phyloP scores from a whole-genome alignment of 2,329 filamentous ascomycete species.

The Cryphonectria carpinicola region DNA sequence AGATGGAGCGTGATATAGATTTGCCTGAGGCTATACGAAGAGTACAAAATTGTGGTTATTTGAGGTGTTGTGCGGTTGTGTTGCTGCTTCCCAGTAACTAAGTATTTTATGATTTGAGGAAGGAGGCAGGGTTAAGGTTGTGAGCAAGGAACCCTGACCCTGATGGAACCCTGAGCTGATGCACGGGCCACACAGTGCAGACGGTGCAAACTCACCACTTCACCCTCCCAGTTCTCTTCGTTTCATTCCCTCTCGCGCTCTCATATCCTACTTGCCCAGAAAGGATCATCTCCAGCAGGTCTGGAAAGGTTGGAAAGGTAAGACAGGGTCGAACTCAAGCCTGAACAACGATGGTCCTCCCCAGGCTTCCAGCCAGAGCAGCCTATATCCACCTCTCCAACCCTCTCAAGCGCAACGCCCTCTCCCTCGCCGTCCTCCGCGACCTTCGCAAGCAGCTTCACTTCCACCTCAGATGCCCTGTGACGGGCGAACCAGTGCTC shows the following conservation, averaged over 20 bases:
- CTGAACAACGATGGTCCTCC: conserved; percentile 21
- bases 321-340: neutral
- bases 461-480: conserved; percentile 33
- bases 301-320: neutral
- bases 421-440: conserved; percentile 33
- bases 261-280: neutral
- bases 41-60: neutral
- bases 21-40: neutral
- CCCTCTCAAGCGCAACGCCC: conserved; percentile 34
- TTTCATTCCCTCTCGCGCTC: neutral
- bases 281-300: neutral
- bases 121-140: neutral
- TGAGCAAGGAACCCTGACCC: neutral
- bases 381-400: conserved; percentile 36
- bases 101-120: neutral
- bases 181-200: neutral
- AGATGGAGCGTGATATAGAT: no score
- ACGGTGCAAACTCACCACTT: no score
- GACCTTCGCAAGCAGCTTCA: conserved; percentile 35
- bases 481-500: conserved; percentile 31
- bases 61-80: neutral
- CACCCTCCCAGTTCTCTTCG: neutral
- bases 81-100: neutral
- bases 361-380: conserved; percentile 35
- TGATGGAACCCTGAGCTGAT: neutral